A percentile compares a stretch with the other conserved stretches of the same genome.
These are phyloP conservation scores for Aristolochia contorta DNA, from an alignment of 164 flowering plant genomes.

Conservation along the genomic window DNA sequence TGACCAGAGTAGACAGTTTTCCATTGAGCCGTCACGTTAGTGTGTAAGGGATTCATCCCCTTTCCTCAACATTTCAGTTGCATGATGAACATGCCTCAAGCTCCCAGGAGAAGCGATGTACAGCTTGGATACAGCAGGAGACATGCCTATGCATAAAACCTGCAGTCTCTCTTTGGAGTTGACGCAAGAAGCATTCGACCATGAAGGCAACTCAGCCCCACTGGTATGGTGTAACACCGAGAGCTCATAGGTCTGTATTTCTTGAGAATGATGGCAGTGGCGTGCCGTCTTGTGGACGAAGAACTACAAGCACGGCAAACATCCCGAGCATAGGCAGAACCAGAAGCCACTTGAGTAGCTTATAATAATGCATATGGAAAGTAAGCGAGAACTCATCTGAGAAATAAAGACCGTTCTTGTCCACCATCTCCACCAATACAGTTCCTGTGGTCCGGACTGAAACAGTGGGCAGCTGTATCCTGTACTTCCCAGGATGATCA, in stretches of 20 bases:
- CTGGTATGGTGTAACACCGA: neutral
- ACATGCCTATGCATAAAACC: too few relatives aligned
- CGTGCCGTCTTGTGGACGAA: slow-evolving; percentile 84
- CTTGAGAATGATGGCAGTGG: slow-evolving; percentile 97
- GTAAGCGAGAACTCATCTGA: slow-evolving; percentile 94
- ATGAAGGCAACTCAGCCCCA: neutral
- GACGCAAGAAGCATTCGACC: too few relatives aligned
- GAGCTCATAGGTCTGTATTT: slow-evolving; percentile 56
- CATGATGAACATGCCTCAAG: too few relatives aligned
- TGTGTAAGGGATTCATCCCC: too few relatives aligned
- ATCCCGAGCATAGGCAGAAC: slow-evolving; percentile 98
- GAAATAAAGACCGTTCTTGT: slow-evolving; percentile 77
- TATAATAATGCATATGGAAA: slow-evolving; percentile 92
- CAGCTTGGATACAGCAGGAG: too few relatives aligned
- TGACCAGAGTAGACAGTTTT: too few relatives aligned
- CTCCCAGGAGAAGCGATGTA: too few relatives aligned
- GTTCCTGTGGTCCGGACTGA: slow-evolving; percentile 89
- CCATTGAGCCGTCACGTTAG: too few relatives aligned
- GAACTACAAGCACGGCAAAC: slow-evolving; percentile 83
- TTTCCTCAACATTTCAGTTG: too few relatives aligned
- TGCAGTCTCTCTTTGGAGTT: too few relatives aligned
- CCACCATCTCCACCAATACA: slow-evolving; percentile 90
- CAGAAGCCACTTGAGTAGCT: slow-evolving; percentile 87
- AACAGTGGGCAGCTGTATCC: slow-evolving; percentile 77
- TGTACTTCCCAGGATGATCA: slow-evolving; percentile 56